Conservation (phyloP, 139 green algal genomes). For the Micractinium conductrix region DNA sequence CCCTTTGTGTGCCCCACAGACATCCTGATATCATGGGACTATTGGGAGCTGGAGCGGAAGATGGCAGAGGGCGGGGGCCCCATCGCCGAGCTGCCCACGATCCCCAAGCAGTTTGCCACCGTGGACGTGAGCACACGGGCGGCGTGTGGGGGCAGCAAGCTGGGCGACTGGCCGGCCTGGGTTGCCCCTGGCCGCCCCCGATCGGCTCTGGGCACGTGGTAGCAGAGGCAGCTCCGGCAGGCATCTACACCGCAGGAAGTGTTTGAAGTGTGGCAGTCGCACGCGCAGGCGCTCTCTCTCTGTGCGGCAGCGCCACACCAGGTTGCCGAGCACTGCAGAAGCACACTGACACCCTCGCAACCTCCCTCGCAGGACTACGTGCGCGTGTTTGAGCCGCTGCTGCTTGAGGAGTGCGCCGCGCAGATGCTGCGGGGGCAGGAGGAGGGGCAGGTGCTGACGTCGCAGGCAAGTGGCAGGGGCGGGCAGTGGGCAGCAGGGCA, state of each 20-base stretch:
- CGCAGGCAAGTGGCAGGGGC: conserved; percentile 16
- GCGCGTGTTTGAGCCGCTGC: conserved; percentile 72
- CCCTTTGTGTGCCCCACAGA: conserved; percentile 18
- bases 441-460: conserved; percentile 71
- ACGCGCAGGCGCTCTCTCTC: too few relatives aligned
- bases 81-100: conserved; percentile 43
- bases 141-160: background rate
- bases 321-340: too few relatives aligned
- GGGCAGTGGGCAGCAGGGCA: too few relatives aligned
- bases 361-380: conserved; percentile 40
- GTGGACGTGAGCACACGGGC: conserved; percentile 45
- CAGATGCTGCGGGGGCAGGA: conserved; percentile 76
- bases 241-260: too few relatives aligned
- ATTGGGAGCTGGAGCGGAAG: conserved; percentile 70
- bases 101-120: conserved; percentile 57
- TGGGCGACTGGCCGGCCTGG: too few relatives aligned
- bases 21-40: conserved; percentile 84
- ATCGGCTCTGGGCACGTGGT: too few relatives aligned
- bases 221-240: too few relatives aligned
- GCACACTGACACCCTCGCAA: background rate
- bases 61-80: conserved; percentile 33
- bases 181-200: too few relatives aligned
- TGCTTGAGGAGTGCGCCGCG: conserved; percentile 85
- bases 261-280: too few relatives aligned
- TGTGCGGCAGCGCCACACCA: too few relatives aligned